phyloP scores from a whole-genome alignment of 306 rosid species.

The Hippophae tibetana region DNA sequence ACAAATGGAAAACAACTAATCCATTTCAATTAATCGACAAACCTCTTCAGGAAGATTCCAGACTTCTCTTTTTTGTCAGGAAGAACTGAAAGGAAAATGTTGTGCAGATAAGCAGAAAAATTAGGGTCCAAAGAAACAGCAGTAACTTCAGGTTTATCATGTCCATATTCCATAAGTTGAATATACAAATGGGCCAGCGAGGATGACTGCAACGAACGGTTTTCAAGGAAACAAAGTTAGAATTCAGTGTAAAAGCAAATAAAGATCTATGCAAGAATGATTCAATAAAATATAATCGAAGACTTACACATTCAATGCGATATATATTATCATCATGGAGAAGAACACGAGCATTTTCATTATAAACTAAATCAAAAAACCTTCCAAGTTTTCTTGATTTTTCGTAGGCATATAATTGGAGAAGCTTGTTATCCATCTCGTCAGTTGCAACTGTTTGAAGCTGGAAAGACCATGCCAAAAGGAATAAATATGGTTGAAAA shows the following conservation, averaged over 20 bases:
- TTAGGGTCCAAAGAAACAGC: constrained; percentile 91
- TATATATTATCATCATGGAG: constrained; percentile 96
- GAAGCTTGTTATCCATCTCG: constrained; percentile 94
- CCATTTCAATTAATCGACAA: constrained; percentile 19
- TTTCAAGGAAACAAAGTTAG: not conserved
- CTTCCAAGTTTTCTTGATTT: constrained; percentile 75
- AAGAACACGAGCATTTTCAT: constrained; percentile 91
- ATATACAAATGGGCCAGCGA: constrained; percentile 47
- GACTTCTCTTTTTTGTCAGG: constrained; percentile 71
- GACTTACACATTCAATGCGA: constrained; percentile 78
- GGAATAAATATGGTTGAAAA: constrained; percentile 15
- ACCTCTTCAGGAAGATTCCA: constrained; percentile 88
- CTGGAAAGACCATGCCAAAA: constrained; percentile 31
- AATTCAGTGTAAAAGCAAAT: not conserved
- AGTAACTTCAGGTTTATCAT: constrained; percentile 89
- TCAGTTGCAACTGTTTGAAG: constrained; percentile 78
- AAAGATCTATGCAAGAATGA: constrained; percentile 11
- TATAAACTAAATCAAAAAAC: constrained; percentile 78
- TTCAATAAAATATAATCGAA: constrained; percentile 12
- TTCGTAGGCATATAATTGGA: constrained; percentile 85
- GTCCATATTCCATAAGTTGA: constrained; percentile 93
- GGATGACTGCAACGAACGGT: constrained; percentile 42
- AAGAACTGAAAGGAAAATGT: constrained; percentile 63
- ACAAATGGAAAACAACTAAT: constrained; percentile 10
- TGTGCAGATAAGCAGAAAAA: constrained; percentile 70